Conservation (phyloP, 495 filamentous ascomycete genomes). For the Penicillium silybi region DNA sequence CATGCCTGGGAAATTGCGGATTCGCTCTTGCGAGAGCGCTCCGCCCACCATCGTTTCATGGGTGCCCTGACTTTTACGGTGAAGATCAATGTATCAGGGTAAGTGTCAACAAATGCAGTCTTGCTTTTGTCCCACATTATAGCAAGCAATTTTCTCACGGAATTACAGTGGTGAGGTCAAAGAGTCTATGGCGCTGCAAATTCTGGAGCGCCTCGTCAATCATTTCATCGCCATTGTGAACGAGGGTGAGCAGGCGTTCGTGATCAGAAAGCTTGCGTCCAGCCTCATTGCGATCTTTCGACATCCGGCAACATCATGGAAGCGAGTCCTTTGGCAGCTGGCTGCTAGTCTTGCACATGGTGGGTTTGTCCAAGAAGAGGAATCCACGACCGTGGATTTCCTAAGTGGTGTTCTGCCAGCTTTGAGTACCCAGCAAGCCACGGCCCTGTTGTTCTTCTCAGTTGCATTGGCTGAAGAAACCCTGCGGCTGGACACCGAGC, state of each 20-base stretch:
- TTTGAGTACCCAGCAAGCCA: conserved; percentile 52
- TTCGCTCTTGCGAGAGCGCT: conserved; percentile 59
- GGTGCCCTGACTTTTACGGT: conserved; percentile 91
- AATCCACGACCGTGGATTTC: conserved; percentile 48
- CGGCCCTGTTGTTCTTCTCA: conserved; percentile 67
- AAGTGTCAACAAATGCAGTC: neutral
- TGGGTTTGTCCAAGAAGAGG: conserved; percentile 47
- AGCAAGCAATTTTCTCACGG: conserved; percentile 10
- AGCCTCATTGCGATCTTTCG: conserved; percentile 78
- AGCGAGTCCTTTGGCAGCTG: conserved; percentile 64
- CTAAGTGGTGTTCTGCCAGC: conserved; percentile 38
- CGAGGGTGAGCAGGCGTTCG: conserved; percentile 57
- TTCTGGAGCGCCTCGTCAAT: conserved; percentile 66
- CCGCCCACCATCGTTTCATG: conserved; percentile 75
- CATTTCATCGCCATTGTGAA: conserved; percentile 61
- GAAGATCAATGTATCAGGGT: conserved; percentile 65
- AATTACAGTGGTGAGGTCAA: conserved; percentile 53
- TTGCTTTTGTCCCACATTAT: neutral
- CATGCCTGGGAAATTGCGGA: conserved; percentile 85
- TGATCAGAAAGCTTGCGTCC: conserved; percentile 78
- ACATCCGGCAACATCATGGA: conserved; percentile 66
- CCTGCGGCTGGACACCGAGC: conserved; percentile 18
- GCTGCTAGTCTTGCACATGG: conserved; percentile 54
- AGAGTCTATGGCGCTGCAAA: conserved; percentile 54
- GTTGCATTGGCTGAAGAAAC: conserved; percentile 70